These are phyloP conservation scores for Cicer pinnatifidum DNA, from an alignment of 306 rosid genomes.

Conservation along the genomic window DNA sequence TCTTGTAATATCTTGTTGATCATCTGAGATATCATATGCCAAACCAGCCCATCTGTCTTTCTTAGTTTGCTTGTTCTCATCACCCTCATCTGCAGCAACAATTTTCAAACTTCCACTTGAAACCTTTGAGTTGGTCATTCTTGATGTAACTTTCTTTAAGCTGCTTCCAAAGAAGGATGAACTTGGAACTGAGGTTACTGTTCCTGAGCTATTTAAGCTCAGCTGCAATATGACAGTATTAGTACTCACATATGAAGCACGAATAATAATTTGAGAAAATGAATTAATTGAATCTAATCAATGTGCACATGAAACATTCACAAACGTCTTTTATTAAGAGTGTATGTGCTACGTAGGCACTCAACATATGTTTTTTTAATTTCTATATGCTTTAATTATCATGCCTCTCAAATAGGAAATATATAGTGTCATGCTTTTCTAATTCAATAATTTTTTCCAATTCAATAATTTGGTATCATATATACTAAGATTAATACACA, in stretches of 20 bases:
- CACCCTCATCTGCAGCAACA: slow-evolving; percentile 57
- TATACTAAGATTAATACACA: not conserved
- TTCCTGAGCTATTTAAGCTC: slow-evolving; percentile 68
- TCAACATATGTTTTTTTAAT: no score
- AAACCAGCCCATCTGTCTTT: slow-evolving; percentile 68
- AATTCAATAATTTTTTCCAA: not conserved
- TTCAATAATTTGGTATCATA: not conserved
- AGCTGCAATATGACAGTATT: slow-evolving; percentile 55
- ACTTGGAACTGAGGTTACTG: slow-evolving; percentile 62
- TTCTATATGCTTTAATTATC: not conserved
- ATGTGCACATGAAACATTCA: not conserved
- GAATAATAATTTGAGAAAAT: not conserved
- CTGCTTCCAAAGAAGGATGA: slow-evolving; percentile 74
- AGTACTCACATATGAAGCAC: not conserved
- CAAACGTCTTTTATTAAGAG: not conserved
- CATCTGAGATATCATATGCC: slow-evolving; percentile 77
- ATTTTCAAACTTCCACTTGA: slow-evolving; percentile 64
- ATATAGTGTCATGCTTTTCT: not conserved
- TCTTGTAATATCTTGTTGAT: slow-evolving; percentile 95
- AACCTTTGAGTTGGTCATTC: slow-evolving; percentile 50
- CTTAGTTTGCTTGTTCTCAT: slow-evolving; percentile 58
- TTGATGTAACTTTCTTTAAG: slow-evolving; percentile 77
- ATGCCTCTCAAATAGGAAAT: not conserved
- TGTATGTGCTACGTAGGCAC: no score
- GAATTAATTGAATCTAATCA: not conserved